Evolutionary conservation across 2,329 filamentous ascomycete species (phyloP).

Genomic region (Aspergillus fructus): DNA sequence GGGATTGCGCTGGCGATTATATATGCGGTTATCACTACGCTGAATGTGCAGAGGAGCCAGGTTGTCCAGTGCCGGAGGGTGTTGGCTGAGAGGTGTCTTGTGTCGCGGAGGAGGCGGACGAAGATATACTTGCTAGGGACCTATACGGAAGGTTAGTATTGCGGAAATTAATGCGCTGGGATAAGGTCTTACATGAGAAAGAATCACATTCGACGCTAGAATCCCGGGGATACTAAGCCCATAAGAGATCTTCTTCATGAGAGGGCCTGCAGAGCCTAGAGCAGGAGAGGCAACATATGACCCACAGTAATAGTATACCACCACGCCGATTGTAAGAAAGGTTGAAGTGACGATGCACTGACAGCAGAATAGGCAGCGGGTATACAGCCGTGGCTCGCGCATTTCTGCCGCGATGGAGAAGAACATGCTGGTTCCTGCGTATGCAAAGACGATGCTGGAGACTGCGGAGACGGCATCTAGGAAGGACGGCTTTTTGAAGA

Average conservation of each 20-base stretch:
- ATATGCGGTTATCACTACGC: too few species aligned
- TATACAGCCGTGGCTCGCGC: constrained; percentile 34
- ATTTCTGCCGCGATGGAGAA: constrained; percentile 43
- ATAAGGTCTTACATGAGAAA: constrained; percentile 21
- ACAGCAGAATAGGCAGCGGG: constrained; percentile 32
- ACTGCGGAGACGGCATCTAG: constrained; percentile 28
- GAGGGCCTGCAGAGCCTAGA: constrained; percentile 45
- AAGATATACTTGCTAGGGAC: constrained; percentile 24
- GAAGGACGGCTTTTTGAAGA: constrained; percentile 25
- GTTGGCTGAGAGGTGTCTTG: constrained; percentile 20
- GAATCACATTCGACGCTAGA: constrained; percentile 24
- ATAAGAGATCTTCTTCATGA: constrained; percentile 48
- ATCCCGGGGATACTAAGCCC: constrained; percentile 39
- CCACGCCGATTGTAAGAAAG: constrained; percentile 38
- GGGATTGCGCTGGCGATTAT: too few species aligned
- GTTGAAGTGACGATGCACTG: constrained; percentile 35
- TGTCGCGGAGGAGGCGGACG: constrained; percentile 23
- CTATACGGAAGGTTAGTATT: neutral
- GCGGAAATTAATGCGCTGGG: too few species aligned
- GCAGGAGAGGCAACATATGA: constrained; percentile 49
- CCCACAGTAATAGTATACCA: constrained; percentile 50
- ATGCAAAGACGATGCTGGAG: constrained; percentile 29
- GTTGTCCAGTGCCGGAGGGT: too few species aligned
- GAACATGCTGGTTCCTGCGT: constrained; percentile 31
- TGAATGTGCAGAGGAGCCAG: too few species aligned